Evolutionary conservation across 306 rosid species (phyloP).

Genomic region (Cajanus cajan): DNA sequence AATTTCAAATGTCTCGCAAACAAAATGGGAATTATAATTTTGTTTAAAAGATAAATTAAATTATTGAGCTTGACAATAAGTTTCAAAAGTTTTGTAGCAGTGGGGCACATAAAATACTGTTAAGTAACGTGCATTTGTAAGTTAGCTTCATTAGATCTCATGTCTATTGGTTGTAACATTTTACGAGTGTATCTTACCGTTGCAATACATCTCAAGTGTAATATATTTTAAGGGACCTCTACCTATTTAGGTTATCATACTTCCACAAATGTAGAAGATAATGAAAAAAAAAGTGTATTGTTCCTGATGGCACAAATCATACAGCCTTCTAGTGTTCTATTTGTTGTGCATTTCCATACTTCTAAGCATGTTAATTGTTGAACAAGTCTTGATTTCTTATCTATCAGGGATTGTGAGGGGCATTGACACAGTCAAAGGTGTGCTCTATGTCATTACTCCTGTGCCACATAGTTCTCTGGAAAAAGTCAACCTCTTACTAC

Average conservation of each 20-base stretch:
- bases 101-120: background rate
- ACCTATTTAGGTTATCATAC: background rate
- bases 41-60: background rate
- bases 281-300: background rate
- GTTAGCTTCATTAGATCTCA: background rate
- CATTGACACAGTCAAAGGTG: constrained; percentile 68
- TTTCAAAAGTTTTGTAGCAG: constrained; percentile 1
- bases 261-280: background rate
- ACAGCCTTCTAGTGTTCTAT: background rate
- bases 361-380: constrained; percentile 3
- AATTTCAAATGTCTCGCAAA: background rate
- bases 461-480: constrained; percentile 71
- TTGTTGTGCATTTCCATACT: constrained; percentile 10
- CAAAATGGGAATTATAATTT: background rate
- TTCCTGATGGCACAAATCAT: background rate
- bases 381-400: constrained; percentile 30
- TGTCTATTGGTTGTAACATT: constrained; percentile 13
- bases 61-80: background rate
- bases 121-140: background rate
- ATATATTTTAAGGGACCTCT: background rate
- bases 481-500: constrained; percentile 73
- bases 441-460: constrained; percentile 84
- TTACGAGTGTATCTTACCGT: background rate
- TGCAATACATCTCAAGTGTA: background rate
- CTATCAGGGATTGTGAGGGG: constrained; percentile 87